Evolutionary conservation across 2,329 filamentous ascomycete species (phyloP), one percentile per base, ranked within the genome.

Genomic region (Hypomyces perniciosus): DNA sequence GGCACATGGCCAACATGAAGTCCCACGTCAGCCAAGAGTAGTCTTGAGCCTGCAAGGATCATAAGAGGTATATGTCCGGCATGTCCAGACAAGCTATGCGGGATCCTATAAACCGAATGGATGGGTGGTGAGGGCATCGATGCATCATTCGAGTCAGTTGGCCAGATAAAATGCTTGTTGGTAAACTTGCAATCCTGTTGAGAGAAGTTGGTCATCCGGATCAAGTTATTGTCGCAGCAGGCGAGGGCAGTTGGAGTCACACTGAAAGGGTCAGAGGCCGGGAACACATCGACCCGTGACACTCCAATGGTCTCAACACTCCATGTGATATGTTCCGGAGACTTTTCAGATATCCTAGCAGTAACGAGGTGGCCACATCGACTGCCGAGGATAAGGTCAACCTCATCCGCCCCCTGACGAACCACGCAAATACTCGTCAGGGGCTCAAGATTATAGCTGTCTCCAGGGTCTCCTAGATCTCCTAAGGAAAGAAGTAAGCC

Each of bases 21-120:
- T 50, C 76, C 72, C 41, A 85, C 61, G 42, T 81, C 75, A 4
- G 78, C 73, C 34, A 85, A 60, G 26, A 83, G 66, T 31, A 85
- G 64, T 9, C 69, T 70, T 7, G 72, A 65, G 4, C 74, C 75
- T 3, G 78, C 67, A 34, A 81, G 64, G 52, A 84, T 64, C 38
- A 80, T 65, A 27, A 83, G 55, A 8, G 72, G 70, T 13, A 68
- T 65, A 34, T 73, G 68, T 8, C 70, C 69, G 4, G 59, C 46
- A 33, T 62, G 57, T 9, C 66, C 67, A 2, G 71, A 71, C 12
- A 78, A 58, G 31, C 68, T 65, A 39, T 66, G 57, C 7, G 62
- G 59, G 9, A 81, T 62, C 31, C 69, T 72, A 7, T 72, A 67
- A 4, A 75, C 70, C 2, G 73, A 75, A 46, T 74, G 73, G 8